Conservation (phyloP, 2,329 filamentous ascomycete genomes). For the Lecanoromycetidae sp. region DNA sequence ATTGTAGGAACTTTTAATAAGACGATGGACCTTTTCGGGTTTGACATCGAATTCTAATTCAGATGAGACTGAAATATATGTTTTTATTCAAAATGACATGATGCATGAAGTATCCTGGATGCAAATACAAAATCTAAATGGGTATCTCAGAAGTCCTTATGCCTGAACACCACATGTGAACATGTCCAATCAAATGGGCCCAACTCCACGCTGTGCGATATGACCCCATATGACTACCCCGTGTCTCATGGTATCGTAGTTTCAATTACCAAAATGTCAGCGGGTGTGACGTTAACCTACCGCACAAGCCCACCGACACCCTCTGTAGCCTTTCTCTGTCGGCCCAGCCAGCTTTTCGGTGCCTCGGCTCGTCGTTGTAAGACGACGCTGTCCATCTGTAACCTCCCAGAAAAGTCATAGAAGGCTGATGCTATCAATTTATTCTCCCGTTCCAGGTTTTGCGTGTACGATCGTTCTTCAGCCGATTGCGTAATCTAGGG, state of each 20-base stretch:
- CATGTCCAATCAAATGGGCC: neutral
- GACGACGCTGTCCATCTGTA: constrained; percentile 74
- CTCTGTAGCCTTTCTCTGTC: constrained; percentile 41
- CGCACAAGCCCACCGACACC: constrained; percentile 11
- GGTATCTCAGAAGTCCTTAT: constrained; percentile 4
- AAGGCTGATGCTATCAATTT: constrained; percentile 69
- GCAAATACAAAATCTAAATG: constrained; percentile 1
- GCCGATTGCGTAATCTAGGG: constrained; percentile 2
- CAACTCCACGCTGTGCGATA: constrained; percentile 8
- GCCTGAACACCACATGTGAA: neutral
- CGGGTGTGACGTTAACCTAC: neutral
- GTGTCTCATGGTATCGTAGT: too few species aligned
- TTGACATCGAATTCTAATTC: too few species aligned
- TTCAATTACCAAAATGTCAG: too few species aligned
- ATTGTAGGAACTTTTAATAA: too few species aligned
- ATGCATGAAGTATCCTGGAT: neutral
- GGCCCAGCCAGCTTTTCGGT: constrained; percentile 72
- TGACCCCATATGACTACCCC: neutral
- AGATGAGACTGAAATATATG: neutral
- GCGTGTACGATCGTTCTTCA: constrained; percentile 27
- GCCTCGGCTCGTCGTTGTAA: constrained; percentile 62
- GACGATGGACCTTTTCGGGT: too few species aligned
- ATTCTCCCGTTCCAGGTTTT: constrained; percentile 65
- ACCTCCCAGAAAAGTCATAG: constrained; percentile 66
- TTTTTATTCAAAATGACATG: neutral